A percentile compares a stretch with the other conserved stretches of the same genome.
These are phyloP conservation scores for Epichloe elymi DNA, from an alignment of 2,329 filamentous ascomycete species.

Conservation along the genomic window DNA sequence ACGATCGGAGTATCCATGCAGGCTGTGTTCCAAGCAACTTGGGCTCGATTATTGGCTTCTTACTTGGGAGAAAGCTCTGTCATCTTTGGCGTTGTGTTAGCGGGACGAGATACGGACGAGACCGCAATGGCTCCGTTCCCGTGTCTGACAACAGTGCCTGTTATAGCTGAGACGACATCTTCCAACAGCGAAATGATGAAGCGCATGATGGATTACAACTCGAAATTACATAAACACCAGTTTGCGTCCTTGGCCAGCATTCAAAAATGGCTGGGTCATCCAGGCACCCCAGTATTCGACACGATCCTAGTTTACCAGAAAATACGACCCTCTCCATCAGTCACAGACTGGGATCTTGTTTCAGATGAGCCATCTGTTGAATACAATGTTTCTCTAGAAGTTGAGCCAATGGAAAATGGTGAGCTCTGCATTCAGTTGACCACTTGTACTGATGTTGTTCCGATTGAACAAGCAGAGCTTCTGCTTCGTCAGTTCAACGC, in stretches of 20 bases:
- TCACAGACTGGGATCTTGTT: slow-evolving; percentile 42
- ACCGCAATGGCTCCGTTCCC: slow-evolving; percentile 54
- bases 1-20: slow-evolving; percentile 57
- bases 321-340: slow-evolving; percentile 15
- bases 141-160: slow-evolving; percentile 69
- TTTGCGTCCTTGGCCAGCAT: slow-evolving; percentile 58
- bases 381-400: slow-evolving; percentile 69
- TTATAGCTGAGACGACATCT: slow-evolving; percentile 42
- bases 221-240: slow-evolving; percentile 53
- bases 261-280: slow-evolving; percentile 55
- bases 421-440: slow-evolving; percentile 52
- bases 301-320: slow-evolving; percentile 79
- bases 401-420: slow-evolving; percentile 42
- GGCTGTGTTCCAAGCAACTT: slow-evolving; percentile 61
- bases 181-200: slow-evolving; percentile 45
- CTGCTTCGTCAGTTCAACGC: slow-evolving; percentile 62
- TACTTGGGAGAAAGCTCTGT: slow-evolving; percentile 65
- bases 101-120: slow-evolving; percentile 53
- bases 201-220: slow-evolving; percentile 53
- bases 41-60: slow-evolving; percentile 59
- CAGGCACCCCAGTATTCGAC: slow-evolving; percentile 61
- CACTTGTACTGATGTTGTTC: slow-evolving; percentile 50
- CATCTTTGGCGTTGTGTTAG: slow-evolving; percentile 69
- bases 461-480: slow-evolving; percentile 50
- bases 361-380: slow-evolving; percentile 59